Percentiles rank a stretch among this genome's conserved stretches.
Evolutionary conservation across 1,139 yeast species (phyloP).

Genomic region (Schwanniomyces etchellsii): DNA sequence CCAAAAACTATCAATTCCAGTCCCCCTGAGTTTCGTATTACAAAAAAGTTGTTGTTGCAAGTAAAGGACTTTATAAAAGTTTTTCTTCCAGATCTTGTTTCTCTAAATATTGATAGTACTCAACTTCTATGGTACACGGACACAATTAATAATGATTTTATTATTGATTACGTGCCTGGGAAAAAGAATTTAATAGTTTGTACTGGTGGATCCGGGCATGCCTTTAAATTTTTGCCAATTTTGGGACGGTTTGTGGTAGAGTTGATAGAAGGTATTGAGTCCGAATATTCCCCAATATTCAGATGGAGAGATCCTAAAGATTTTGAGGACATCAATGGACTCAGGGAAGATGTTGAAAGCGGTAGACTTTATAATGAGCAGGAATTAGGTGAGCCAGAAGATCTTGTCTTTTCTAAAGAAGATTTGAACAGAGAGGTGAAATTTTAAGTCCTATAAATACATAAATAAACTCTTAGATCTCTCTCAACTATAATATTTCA

Average conservation of each 20-base stretch:
- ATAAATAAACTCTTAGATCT: too few species aligned
- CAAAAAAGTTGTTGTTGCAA: not conserved
- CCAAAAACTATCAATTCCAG: slow-evolving; percentile 3
- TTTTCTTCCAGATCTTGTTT: slow-evolving; percentile 8
- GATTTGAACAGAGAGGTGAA: slow-evolving; percentile 1
- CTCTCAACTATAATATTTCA: too few species aligned
- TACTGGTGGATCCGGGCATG: slow-evolving; percentile 44
- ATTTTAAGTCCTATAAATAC: too few species aligned
- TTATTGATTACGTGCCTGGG: slow-evolving; percentile 34
- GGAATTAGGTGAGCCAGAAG: slow-evolving; percentile 1
- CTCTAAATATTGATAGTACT: not conserved
- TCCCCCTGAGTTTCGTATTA: slow-evolving; percentile 4
- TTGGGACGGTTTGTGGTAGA: slow-evolving; percentile 27
- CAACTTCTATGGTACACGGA: slow-evolving; percentile 34
- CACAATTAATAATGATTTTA: slow-evolving; percentile 34
- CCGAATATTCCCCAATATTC: slow-evolving; percentile 19
- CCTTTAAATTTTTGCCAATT: slow-evolving; percentile 29
- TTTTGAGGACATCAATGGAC: slow-evolving; percentile 4
- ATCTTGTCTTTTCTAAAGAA: slow-evolving; percentile 2
- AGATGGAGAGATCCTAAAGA: slow-evolving; percentile 26
- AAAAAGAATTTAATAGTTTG: slow-evolving; percentile 31
- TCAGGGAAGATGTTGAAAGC: slow-evolving; percentile 3
- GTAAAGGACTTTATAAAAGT: not conserved
- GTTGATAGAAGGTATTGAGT: slow-evolving; percentile 16
- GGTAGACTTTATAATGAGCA: slow-evolving; percentile 2